Conservation (phyloP, 2,329 filamentous ascomycete genomes). For the Bipolaris sorokiniana region DNA sequence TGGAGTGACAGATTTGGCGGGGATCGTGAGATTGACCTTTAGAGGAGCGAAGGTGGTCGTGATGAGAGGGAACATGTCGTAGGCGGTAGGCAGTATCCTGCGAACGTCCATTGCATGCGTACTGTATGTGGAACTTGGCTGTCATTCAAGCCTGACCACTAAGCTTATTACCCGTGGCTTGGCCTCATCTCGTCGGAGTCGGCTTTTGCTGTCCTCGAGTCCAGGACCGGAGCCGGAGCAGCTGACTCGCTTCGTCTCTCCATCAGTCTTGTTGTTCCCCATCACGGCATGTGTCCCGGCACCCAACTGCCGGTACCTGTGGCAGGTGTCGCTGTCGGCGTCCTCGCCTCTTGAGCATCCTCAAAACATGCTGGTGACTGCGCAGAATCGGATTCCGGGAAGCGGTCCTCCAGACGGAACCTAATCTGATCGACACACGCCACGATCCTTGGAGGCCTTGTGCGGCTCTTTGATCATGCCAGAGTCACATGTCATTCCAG, state of each 20-base stretch:
- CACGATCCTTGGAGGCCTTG: conserved; percentile 2
- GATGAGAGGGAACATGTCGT: neutral
- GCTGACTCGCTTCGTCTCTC: conserved; percentile 3
- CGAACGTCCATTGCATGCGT: no score
- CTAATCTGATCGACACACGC: conserved; percentile 13
- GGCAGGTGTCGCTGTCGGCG: neutral
- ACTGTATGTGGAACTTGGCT: conserved; percentile 1
- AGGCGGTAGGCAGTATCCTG: neutral
- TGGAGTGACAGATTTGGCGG: neutral
- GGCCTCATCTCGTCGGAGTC: conserved; percentile 4
- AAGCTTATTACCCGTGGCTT: conserved; percentile 9
- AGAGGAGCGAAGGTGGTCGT: neutral
- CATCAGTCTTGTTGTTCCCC: neutral
- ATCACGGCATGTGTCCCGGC: neutral
- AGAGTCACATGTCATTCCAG: neutral
- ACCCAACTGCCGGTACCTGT: neutral
- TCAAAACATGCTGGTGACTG: neutral
- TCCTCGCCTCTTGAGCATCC: neutral
- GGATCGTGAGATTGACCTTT: neutral
- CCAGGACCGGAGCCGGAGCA: conserved; percentile 4
- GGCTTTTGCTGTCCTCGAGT: neutral
- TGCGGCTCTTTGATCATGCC: neutral
- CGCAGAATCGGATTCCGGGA: neutral
- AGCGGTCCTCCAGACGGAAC: neutral
- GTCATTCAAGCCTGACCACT: conserved; percentile 3